phyloP scores from a whole-genome alignment of 192 early-diverging fungal genomes.

The Backusella psychrophila region DNA sequence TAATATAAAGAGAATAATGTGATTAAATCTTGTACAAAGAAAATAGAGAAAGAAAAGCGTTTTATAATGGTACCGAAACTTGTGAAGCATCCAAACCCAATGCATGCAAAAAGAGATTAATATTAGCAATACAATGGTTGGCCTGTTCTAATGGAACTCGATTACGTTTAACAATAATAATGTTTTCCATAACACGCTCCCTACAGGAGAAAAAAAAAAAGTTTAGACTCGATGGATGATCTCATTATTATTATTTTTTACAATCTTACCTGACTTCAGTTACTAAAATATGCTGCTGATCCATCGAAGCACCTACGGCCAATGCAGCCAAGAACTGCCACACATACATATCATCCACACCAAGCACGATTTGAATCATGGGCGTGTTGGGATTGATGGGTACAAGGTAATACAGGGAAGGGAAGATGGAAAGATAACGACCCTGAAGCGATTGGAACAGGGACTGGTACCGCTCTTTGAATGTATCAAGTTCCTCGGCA shows the following conservation, averaged over 20 bases:
- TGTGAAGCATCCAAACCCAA: constrained; percentile 89
- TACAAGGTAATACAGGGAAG: constrained; percentile 34
- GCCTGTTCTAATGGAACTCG: constrained; percentile 57
- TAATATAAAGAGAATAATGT: not conserved
- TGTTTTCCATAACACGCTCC: constrained; percentile 80
- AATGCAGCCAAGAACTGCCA: constrained; percentile 99
- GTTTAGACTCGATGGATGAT: not conserved
- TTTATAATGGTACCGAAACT: constrained; percentile 49
- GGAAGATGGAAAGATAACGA: constrained; percentile 79
- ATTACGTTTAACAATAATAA: constrained; percentile 59
- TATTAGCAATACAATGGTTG: constrained; percentile 71
- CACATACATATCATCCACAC: constrained; percentile 83
- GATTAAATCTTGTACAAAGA: not conserved
- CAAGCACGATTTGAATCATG: constrained; percentile 33
- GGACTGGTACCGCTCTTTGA: constrained; percentile 81
- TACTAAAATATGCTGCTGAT: constrained; percentile 92
- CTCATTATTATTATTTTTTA: not conserved
- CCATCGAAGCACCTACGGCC: constrained; percentile 90
- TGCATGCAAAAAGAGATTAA: constrained; percentile 95
- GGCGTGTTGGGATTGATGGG: constrained; percentile 39
- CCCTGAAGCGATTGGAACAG: constrained; percentile 78
- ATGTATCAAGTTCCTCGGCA: constrained; percentile 51
- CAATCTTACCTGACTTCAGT: constrained; percentile 76
- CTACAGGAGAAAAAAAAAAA: constrained; percentile 30
- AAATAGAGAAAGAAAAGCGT: not conserved